Conservation (phyloP, 2,329 filamentous ascomycete genomes). For the Truncatella angustata region DNA sequence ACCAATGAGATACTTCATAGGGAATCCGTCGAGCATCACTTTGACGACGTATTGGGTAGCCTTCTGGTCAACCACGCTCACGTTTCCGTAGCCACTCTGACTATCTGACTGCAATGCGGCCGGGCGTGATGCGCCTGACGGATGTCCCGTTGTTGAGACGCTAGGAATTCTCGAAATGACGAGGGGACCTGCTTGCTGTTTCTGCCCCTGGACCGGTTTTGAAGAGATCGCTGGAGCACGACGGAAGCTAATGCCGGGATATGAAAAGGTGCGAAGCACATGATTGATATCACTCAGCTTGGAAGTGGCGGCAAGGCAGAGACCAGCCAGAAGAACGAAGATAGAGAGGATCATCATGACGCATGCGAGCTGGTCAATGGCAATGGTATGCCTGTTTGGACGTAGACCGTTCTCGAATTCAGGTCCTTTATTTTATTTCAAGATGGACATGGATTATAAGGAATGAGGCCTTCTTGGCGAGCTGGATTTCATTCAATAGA, state of each 20-base stretch:
- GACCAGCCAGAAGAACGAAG: constrained; percentile 10
- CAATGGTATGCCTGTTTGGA: too few species aligned
- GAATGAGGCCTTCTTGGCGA: too few species aligned
- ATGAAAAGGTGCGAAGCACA: neutral
- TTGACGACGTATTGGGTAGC: constrained; percentile 31
- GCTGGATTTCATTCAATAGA: too few species aligned
- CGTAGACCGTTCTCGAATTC: too few species aligned
- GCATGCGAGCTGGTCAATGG: too few species aligned
- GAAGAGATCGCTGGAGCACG: neutral
- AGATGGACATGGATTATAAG: too few species aligned
- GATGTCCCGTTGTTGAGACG: neutral
- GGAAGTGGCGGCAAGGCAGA: constrained; percentile 11
- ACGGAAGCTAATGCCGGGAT: neutral
- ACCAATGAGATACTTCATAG: constrained; percentile 40
- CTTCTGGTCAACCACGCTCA: constrained; percentile 28
- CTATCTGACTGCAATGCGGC: neutral
- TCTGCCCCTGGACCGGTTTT: neutral
- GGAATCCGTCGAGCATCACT: constrained; percentile 22
- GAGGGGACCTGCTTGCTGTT: constrained; percentile 13
- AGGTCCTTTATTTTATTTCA: too few species aligned
- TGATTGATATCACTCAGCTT: neutral
- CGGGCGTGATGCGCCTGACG: neutral
- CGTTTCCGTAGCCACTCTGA: constrained; percentile 26
- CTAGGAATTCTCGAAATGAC: neutral
- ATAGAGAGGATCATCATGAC: constrained; percentile 10